Evolutionary conservation across 73 alveolate species (phyloP).

Genomic region (Paraurostyla sp.): DNA sequence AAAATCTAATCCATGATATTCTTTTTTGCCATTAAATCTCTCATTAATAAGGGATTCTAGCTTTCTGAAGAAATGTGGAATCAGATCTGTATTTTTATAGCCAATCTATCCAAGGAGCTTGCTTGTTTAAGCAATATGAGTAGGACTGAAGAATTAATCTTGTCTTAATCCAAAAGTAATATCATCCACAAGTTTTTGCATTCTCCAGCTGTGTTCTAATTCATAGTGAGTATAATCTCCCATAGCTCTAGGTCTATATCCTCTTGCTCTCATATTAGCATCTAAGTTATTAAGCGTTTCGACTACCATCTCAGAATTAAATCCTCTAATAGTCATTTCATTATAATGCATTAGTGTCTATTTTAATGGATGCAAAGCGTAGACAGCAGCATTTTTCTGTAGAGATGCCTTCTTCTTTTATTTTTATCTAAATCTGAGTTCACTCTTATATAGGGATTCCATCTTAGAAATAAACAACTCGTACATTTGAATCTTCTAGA

Average conservation of each 20-base stretch:
- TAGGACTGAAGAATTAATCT: slow-evolving; percentile 56
- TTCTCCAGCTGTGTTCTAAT: slow-evolving; percentile 39
- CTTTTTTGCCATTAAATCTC: slow-evolving; percentile 14
- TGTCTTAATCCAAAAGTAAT: slow-evolving; percentile 15
- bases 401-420: not conserved
- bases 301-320: slow-evolving; percentile 25
- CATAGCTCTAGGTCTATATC: slow-evolving; percentile 2
- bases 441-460: slow-evolving; percentile 53
- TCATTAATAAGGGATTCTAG: not conserved
- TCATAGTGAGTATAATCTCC: slow-evolving; percentile 54
- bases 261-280: slow-evolving; percentile 36
- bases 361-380: slow-evolving; percentile 19
- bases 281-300: slow-evolving; percentile 34
- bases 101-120: slow-evolving; percentile 28
- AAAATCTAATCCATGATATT: not conserved
- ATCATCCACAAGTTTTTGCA: slow-evolving; percentile 27
- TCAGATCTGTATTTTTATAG: slow-evolving; percentile 38
- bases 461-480: slow-evolving; percentile 60
- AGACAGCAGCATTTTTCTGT: not conserved
- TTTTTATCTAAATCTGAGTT: slow-evolving; percentile 2
- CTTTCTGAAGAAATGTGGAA: slow-evolving; percentile 27
- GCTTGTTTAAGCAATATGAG: slow-evolving; percentile 44
- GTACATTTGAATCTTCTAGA: slow-evolving; percentile 9
- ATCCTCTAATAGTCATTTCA: slow-evolving; percentile 23
- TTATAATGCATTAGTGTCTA: slow-evolving; percentile 16